Base-by-base conservation (phyloP, 768 basidiomycete genomes). In the Mycena filopes region DNA sequence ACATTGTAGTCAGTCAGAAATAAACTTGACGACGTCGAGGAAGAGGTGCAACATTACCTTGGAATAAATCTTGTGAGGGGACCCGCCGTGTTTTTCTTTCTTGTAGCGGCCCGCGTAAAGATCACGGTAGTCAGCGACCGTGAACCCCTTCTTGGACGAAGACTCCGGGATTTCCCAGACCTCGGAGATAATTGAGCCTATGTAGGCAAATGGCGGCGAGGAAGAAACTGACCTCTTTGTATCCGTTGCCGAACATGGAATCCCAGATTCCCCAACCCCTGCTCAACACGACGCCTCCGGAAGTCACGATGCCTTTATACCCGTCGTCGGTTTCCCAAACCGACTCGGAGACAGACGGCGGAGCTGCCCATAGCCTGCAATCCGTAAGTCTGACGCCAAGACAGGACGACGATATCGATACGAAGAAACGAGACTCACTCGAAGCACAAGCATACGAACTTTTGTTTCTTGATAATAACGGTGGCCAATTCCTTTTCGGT, bases 401-500 rank as follows among this genome's bases (percentile, higher is more conserved):
- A 21, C n/a, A 25, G 12, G 21, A 50, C 29, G 18, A 9, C 9
- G 9, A 11, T 21, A 10, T 10, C 11, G 29, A 36, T 15, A 16
- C 15, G 28, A 38, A 40, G 45, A 23, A 25, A 46, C 31, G n/a
- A 46, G 18, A 31, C 55, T 31, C n/a, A 56, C 45, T 56, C 55
- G 18, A 56, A 56, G 13, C 25, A 21, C 16, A 45, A 36, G 21
- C 55, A 56, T 12, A 3, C 21, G 33, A 56, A 56, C 21, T 6
- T 10, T 7, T 20, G 28, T 0, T 31, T 13, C 20, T 46, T 45
- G 4, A 33, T 21, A 46, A 56, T 25, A 5, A 56, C n/a, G 7
- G 45, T 12, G 18, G 55, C 43, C 25, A 56, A 47, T 25, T 55
- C 43, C 33, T 33, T 56, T 31, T 56, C 55, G 13, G 55, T 56